Base-by-base conservation (phyloP, 306 rosid genomes). In the Luffa acutangula region DNA sequence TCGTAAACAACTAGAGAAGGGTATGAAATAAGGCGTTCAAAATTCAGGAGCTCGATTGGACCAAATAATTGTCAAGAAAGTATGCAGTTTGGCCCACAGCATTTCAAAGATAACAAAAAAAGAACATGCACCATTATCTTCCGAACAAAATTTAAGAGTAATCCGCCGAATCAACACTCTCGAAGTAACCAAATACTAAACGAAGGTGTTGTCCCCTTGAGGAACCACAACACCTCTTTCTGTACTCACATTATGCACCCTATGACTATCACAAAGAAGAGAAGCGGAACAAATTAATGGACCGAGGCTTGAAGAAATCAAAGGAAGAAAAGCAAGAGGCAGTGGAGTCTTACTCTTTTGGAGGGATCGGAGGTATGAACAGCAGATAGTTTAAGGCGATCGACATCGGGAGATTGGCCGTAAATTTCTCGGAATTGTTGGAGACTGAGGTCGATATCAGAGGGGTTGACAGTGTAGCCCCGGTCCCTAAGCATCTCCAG, bases 401-500 rank as follows among this genome's bases (percentile, higher is more conserved):
- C 97, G 9, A 82, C 45, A 37, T 91, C 89, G 12, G 93, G 97
- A 1, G 3, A 33, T 0, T 80, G 92, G 67, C 91, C 89, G 34
- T 90, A 81, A 59, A 76, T 83, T 79, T 78, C 81, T 18, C 97
- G 88, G 53, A 95, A 95, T 36, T 93, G 87, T 2, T 89, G 60
- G 57, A 95, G 97, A 76, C 92, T 81, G 75, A 88, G 87, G 25
- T 82, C 81, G 78, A 90, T 83, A 77, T 95, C 93, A 0, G 86
- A 48, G 43, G 88, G 3, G 21, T 91, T 91, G 17, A 93, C 64
- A 7, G 90, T 48, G 69, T 58, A 95, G 75, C 97, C 99, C 82
- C 99, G 85, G 87, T 95, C 99, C 51, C 43, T 87, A 48, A 95
- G 93, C 97, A 93, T 95, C 87, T 95, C 97, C 33, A 91, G 67